A percentile compares a stretch with the other conserved stretches of the same genome.
phyloP scores from a whole-genome alignment of 495 filamentous ascomycete species.

The Lepraria neglecta region DNA sequence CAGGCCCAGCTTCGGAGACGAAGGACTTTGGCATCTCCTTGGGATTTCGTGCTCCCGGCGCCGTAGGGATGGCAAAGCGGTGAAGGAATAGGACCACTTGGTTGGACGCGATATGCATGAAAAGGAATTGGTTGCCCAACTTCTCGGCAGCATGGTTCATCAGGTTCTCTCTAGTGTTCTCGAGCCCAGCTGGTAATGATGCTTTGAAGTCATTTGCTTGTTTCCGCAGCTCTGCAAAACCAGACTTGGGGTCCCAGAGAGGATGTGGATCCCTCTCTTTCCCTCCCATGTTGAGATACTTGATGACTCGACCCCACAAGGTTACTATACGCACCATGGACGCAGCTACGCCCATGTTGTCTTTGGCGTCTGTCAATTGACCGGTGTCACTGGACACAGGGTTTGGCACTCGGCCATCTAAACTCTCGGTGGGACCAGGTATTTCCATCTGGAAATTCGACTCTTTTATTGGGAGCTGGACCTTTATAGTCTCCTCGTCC shows the following conservation, averaged over 20 bases:
- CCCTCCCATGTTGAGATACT: slow-evolving; percentile 85
- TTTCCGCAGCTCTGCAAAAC: slow-evolving; percentile 61
- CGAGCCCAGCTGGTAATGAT: slow-evolving; percentile 60
- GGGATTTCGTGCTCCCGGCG: slow-evolving; percentile 58
- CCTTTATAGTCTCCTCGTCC: slow-evolving; percentile 78
- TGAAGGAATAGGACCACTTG: slow-evolving; percentile 89
- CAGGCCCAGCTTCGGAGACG: slow-evolving; percentile 64
- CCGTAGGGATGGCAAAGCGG: slow-evolving; percentile 73
- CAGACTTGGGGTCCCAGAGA: slow-evolving; percentile 77
- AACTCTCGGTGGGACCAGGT: slow-evolving; percentile 76
- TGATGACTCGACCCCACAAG: slow-evolving; percentile 84
- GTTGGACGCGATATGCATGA: slow-evolving; percentile 81
- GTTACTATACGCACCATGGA: slow-evolving; percentile 84
- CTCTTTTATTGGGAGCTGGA: slow-evolving; percentile 88
- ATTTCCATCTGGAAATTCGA: slow-evolving; percentile 86
- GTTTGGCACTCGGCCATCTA: slow-evolving; percentile 67
- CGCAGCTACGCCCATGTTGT: slow-evolving; percentile 91
- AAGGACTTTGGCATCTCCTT: slow-evolving; percentile 76
- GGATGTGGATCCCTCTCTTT: slow-evolving; percentile 69
- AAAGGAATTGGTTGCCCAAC: slow-evolving; percentile 88
- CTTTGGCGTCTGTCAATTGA: slow-evolving; percentile 59
- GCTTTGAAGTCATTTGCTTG: slow-evolving; percentile 65
- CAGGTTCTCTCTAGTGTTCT: slow-evolving; percentile 76
- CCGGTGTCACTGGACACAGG: slow-evolving; percentile 55
- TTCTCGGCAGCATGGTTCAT: slow-evolving; percentile 75